A percentile compares a stretch with the other conserved stretches of the same genome.
Conservation (phyloP, 345 rosid species). For the Populus deltoides region DNA sequence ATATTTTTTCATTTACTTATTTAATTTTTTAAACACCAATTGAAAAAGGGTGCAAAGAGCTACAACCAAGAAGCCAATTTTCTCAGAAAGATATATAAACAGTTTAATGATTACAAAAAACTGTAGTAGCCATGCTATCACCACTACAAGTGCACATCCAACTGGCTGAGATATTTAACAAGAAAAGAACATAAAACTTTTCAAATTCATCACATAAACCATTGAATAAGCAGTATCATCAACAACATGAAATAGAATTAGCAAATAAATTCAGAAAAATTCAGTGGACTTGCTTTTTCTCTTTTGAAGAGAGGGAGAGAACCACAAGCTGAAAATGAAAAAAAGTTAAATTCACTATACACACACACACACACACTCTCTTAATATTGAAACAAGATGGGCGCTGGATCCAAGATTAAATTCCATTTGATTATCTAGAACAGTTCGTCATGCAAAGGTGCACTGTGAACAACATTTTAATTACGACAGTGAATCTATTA, state of each 20-base stretch:
- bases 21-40: neutral
- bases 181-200: no score
- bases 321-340: neutral
- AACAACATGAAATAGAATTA: neutral
- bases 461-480: neutral
- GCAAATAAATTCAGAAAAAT: neutral
- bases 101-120: neutral
- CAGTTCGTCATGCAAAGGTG: neutral
- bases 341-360: neutral
- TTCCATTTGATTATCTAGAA: neutral
- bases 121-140: neutral
- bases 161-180: no score
- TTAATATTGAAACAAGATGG: neutral
- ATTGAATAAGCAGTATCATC: neutral
- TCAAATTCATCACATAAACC: neutral
- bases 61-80: neutral
- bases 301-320: neutral
- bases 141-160: neutral
- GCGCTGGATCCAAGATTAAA: neutral
- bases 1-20: neutral
- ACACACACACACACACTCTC: neutral
- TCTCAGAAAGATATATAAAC: neutral
- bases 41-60: neutral
- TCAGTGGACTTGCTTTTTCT: neutral
- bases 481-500: neutral